Evolutionary conservation across 129 eudicot species (phyloP).

Genomic region (Lactuca saligna): DNA sequence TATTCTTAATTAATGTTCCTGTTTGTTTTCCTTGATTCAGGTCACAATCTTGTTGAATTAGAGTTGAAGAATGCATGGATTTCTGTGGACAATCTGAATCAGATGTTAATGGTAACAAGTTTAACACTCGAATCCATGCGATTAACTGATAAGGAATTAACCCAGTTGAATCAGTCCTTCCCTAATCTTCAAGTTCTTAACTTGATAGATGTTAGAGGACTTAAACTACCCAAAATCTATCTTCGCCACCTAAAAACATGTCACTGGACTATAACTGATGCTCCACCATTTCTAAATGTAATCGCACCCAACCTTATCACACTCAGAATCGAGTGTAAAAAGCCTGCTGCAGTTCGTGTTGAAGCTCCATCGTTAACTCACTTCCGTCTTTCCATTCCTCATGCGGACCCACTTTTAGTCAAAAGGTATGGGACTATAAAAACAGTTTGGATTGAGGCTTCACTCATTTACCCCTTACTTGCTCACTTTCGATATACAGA

Average conservation of each 20-base stretch:
- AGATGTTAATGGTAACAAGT: no score
- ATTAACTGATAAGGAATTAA: no score
- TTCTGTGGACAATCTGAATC: no score
- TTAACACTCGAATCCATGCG: no score
- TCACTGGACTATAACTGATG: constrained; percentile 46
- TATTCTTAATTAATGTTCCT: no score
- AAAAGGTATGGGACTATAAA: constrained; percentile 28
- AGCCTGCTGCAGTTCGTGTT: constrained; percentile 36
- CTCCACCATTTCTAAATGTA: constrained; percentile 37
- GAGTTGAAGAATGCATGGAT: no score
- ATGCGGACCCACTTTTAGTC: constrained; percentile 24
- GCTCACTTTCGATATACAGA: constrained; percentile 29
- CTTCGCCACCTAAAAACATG: neutral
- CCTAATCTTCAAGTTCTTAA: no score
- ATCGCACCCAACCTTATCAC: constrained; percentile 39
- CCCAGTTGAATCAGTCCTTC: no score
- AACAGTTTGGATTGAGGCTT: constrained; percentile 36
- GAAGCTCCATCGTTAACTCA: constrained; percentile 43
- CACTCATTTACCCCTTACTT: constrained; percentile 32
- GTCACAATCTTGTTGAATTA: no score
- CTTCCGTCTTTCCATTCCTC: constrained; percentile 39
- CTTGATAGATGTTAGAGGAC: no score
- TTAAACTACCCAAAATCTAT: no score
- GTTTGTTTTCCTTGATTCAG: no score
- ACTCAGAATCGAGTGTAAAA: constrained; percentile 42